Evolutionary conservation across 176 grass and related monocot genomes (phyloP).

Genomic region (Oryza longistaminata): DNA sequence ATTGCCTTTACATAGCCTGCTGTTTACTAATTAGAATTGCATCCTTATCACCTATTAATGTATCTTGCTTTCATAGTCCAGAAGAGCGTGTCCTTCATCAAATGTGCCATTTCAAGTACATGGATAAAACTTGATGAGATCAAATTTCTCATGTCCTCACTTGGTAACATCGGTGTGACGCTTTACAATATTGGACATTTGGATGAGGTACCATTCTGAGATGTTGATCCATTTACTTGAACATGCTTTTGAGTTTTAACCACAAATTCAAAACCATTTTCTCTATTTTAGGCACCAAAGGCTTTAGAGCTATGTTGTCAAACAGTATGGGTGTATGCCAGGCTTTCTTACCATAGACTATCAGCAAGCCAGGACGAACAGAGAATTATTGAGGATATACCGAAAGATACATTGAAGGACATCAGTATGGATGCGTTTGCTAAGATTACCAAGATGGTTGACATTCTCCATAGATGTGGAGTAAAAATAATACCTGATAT

Average conservation of each 20-base stretch:
- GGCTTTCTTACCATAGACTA: conserved; percentile 30
- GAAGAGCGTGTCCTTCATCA: conserved; percentile 54
- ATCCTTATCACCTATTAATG: conserved; percentile 38
- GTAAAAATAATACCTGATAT: conserved; percentile 43
- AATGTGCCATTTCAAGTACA: conserved; percentile 60
- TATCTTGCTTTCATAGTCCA: conserved; percentile 55
- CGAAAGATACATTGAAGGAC: conserved; percentile 45
- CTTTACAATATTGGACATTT: conserved; percentile 63
- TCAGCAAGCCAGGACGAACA: conserved; percentile 26
- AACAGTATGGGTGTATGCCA: conserved; percentile 50
- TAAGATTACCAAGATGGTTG: conserved; percentile 54
- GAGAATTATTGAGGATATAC: not conserved
- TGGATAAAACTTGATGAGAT: conserved; percentile 56
- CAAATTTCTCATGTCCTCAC: conserved; percentile 70
- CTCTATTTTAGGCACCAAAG: conserved; percentile 56
- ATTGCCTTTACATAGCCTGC: conserved; percentile 16
- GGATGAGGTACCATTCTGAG: conserved; percentile 61
- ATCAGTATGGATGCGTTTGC: conserved; percentile 57
- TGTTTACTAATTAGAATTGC: conserved; percentile 3
- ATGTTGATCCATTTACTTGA: not conserved
- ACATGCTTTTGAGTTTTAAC: not conserved
- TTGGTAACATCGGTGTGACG: conserved; percentile 59
- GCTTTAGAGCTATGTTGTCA: conserved; percentile 64
- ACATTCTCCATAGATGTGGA: conserved; percentile 55
- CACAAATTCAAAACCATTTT: conserved; percentile 19